Evolutionary conservation across 2,329 filamentous ascomycete genomes (phyloP), one percentile per base, ranked within the genome.

Genomic region (Alternaria conjuncta): DNA sequence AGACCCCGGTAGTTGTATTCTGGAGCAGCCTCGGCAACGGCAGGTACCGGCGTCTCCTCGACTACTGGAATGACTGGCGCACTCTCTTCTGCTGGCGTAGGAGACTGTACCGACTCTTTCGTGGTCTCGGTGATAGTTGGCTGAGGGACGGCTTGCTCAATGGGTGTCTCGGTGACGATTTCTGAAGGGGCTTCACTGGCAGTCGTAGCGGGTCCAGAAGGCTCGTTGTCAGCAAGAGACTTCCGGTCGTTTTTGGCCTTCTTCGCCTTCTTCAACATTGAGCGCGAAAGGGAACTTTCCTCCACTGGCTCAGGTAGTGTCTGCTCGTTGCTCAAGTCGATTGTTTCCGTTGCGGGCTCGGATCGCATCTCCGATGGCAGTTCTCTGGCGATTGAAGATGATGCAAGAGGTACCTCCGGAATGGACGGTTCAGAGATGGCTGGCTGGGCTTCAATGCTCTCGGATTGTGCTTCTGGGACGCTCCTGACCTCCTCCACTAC

Each of bases 221-320:
- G 8, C 11, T 59, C 60, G 3, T 23, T 49, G 25, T 65, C 60
- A 13, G 61, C 62, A 25, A 55, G n/a, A 13, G 23, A n/a, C 12
- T 69, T 63, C n/a, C 63, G 41, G 8, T 46, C 60, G 21, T 64
- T 72, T 59, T 68, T 70, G 30, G 50, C 55, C 63, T 78, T 75
- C 65, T 66, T 78, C 70, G 68, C 68, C 61, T 78, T 77, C 56
- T 73, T 76, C 49, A 64, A 72, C n/a, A 20, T 54, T n/a, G 57
- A 70, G 57, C 49, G 65, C 30, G 62, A 62, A 55, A 66, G 63
- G 18, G 69, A n/a, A 26, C 55, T 25, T 4, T 68, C 61, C 3
- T 61, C 32, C n/a, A 47, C 57, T 15, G 44, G n/a, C 15, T 66
- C 61, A 4, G 20, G 10, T 1, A 54, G 6, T 13, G 55, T 53